These are phyloP conservation scores for Graphilbum fragrans DNA, from an alignment of 2,329 filamentous ascomycete genomes.

Conservation along the genomic window DNA sequence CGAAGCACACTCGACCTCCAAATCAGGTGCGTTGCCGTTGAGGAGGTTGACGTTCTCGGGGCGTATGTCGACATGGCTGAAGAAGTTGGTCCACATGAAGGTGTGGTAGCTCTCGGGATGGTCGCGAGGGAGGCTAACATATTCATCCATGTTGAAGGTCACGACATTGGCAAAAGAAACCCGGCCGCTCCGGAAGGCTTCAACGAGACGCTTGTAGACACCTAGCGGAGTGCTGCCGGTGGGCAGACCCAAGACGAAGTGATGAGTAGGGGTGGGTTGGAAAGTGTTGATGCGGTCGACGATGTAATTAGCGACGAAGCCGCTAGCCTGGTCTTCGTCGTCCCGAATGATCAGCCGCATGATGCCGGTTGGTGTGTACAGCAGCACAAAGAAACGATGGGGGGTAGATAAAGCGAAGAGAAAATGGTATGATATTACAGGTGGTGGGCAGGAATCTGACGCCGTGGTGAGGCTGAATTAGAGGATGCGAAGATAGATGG, in stretches of 20 bases:
- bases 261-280: conserved; percentile 47
- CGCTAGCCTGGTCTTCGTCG: conserved; percentile 46
- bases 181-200: conserved; percentile 44
- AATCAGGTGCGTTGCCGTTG: conserved; percentile 57
- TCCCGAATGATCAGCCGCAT: conserved; percentile 68
- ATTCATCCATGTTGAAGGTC: conserved; percentile 62
- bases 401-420: neutral
- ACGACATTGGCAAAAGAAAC: conserved; percentile 51
- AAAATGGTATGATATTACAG: too few species aligned
- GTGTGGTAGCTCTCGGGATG: conserved; percentile 70
- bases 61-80: conserved; percentile 59
- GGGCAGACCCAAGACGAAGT: conserved; percentile 62
- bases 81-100: conserved; percentile 77
- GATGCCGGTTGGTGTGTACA: conserved; percentile 6
- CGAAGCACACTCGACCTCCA: conserved; percentile 56
- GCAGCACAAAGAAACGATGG: neutral
- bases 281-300: conserved; percentile 60
- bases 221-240: conserved; percentile 60
- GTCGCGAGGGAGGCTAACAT: conserved; percentile 59
- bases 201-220: conserved; percentile 57
- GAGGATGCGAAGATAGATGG: too few species aligned
- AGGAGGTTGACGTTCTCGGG: conserved; percentile 61
- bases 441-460: too few species aligned
- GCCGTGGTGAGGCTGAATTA: too few species aligned
- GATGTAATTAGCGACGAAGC: conserved; percentile 62